phyloP scores from a whole-genome alignment of 352 stramenopile genomes.

The Synura sp. region DNA sequence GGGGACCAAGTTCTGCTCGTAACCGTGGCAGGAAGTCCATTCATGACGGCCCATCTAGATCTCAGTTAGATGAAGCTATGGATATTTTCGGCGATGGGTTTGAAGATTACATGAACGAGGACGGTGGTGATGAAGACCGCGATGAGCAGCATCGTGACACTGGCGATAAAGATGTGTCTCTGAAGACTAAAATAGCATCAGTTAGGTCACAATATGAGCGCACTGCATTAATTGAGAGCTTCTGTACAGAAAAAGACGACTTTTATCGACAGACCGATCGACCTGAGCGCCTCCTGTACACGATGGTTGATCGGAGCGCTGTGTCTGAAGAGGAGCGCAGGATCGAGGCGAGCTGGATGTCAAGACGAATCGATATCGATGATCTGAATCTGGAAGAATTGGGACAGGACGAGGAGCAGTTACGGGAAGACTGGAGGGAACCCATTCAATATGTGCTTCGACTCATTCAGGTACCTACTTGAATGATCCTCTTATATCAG shows the following conservation, averaged over 20 bases:
- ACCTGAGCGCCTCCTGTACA: neutral
- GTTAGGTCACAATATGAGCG: neutral
- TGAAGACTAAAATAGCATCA: neutral
- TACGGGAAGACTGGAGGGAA: too few species aligned
- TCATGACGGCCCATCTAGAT: neutral
- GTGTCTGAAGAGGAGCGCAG: neutral
- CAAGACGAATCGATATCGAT: too few species aligned
- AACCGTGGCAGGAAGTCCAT: neutral
- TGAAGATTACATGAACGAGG: constrained; percentile 31
- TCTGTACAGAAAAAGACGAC: constrained; percentile 4
- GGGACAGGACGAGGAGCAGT: neutral
- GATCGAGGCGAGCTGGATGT: constrained; percentile 18
- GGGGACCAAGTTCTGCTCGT: neutral
- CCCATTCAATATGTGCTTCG: too few species aligned
- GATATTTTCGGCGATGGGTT: constrained; percentile 32
- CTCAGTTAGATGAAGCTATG: constrained; percentile 13
- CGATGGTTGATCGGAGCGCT: neutral
- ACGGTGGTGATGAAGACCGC: neutral
- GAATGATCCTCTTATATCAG: too few species aligned
- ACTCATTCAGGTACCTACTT: too few species aligned
- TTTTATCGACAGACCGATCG: neutral
- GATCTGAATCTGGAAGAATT: too few species aligned
- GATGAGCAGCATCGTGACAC: neutral
- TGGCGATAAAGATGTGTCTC: neutral
- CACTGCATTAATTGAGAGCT: neutral